Evolutionary conservation across 2,329 filamentous ascomycete species (phyloP), one percentile per base, ranked within the genome.

Genomic region (Sporothrix mexicana): DNA sequence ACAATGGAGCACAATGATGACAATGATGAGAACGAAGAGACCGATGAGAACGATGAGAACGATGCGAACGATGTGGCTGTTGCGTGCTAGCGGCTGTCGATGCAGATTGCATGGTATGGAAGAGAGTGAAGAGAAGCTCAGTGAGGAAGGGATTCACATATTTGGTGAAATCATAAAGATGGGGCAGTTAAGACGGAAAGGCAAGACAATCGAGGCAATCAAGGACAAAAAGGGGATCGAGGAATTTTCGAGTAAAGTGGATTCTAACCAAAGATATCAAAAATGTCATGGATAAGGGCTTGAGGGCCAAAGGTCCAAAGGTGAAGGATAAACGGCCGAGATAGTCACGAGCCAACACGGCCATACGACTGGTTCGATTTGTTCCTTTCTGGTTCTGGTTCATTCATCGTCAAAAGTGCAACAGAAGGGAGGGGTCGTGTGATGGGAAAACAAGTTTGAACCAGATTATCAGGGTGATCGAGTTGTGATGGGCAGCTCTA

Each of bases 391-490:
- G 7, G 6, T 13, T 41, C 30, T 10, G n/a, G 57, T 41, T 61
- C 8, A 10, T 12, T 20, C 17, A n/a, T 53, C 15, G 49, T 53
- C 53, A 15, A 66, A 30, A 49, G 43, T 47, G 62, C 41, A 15
- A 66, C 43, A 15, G 25, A 23, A 49, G 45, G 62, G 43, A 66
- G 43, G 41, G 62, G 62, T 30, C 62, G 43, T 49, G 43, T 66
- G 62, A 66, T 66, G n/a, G 20, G 30, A 66, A 66, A 66, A 17
- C 62, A 23, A 66, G 62, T 66, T 66, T 66, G 62, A 47, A 47
- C 61, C n/a, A 23, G 41, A 62, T 43, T 43, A 43, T 62, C 59
- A 62, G 59, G 59, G 13, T 49, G 62, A 49, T 66, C 6, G 62
- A n/a, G 30, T 4, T 36, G 30, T 36, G 30, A 36, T 36, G 30